Evolutionary conservation across 768 basidiomycete genomes (phyloP).

Genomic region (Lactarius akahatsu): DNA sequence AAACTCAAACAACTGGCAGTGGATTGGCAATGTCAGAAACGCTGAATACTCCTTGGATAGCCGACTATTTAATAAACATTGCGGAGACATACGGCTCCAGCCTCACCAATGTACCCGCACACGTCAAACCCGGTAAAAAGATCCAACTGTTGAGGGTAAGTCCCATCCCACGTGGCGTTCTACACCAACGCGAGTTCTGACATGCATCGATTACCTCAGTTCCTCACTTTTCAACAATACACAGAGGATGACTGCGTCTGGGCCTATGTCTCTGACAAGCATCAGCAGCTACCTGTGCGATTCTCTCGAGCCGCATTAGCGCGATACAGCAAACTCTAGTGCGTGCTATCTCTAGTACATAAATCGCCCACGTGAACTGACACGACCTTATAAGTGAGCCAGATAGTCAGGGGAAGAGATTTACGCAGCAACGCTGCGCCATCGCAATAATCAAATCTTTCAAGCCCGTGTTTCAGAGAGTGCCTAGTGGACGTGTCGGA

Average conservation of each 20-base stretch:
- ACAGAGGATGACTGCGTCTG: slow-evolving; percentile 50
- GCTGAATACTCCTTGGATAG: slow-evolving; percentile 54
- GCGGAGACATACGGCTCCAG: slow-evolving; percentile 55
- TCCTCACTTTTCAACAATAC: slow-evolving; percentile 49
- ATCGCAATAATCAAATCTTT: slow-evolving; percentile 51
- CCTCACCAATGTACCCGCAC: slow-evolving; percentile 37
- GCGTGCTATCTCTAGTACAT: slow-evolving; percentile 18
- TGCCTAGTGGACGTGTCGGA: slow-evolving; percentile 44
- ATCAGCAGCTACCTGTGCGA: slow-evolving; percentile 49
- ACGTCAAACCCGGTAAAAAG: slow-evolving; percentile 43
- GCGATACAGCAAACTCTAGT: slow-evolving; percentile 43
- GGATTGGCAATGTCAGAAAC: slow-evolving; percentile 40
- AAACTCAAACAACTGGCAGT: not conserved
- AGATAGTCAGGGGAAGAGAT: slow-evolving; percentile 33
- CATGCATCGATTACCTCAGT: slow-evolving; percentile 38
- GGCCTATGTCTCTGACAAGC: slow-evolving; percentile 63
- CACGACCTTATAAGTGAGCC: slow-evolving; percentile 18
- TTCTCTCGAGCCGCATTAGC: slow-evolving; percentile 53
- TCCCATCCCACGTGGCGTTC: slow-evolving; percentile 4
- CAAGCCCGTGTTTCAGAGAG: slow-evolving; percentile 50
- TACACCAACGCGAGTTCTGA: slow-evolving; percentile 1
- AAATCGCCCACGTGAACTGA: not conserved
- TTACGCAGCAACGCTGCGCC: slow-evolving; percentile 49
- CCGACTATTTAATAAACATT: slow-evolving; percentile 47
- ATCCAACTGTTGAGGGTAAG: slow-evolving; percentile 60